These are phyloP conservation scores for Peterozyma xylosa DNA, from an alignment of 805 yeast species.

Conservation along the genomic window DNA sequence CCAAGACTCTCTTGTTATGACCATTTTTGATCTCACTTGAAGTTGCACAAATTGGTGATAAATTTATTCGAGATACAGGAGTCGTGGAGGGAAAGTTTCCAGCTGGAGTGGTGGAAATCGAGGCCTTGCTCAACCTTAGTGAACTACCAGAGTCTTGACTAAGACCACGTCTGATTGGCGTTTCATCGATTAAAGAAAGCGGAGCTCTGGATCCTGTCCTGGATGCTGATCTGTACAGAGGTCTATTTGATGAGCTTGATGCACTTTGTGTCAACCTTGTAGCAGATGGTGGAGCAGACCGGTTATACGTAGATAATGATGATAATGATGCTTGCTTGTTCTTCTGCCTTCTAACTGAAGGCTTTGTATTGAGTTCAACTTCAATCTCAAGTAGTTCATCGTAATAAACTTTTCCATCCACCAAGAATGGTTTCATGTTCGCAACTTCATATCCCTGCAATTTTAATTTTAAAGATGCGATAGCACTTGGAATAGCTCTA, in stretches of 20 bases:
- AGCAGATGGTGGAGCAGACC: constrained; percentile 5
- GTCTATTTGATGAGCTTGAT: constrained; percentile 3
- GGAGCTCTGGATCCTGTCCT: background rate
- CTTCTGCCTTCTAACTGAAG: constrained; percentile 18
- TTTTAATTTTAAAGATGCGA: constrained; percentile 41
- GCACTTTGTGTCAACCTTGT: constrained; percentile 2
- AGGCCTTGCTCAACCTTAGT: constrained; percentile 6
- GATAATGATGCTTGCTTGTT: constrained; percentile 4
- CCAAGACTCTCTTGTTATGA: no score
- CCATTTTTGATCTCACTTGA: no score
- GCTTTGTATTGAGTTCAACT: constrained; percentile 13
- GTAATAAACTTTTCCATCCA: constrained; percentile 43
- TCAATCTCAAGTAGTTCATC: constrained; percentile 29
- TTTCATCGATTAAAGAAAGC: constrained; percentile 2
- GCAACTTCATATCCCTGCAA: constrained; percentile 40
- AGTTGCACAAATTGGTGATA: no score
- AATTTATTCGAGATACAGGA: no score
- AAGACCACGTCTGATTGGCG: constrained; percentile 8
- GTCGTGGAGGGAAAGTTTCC: no score
- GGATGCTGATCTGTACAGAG: constrained; percentile 1
- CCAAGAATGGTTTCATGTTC: constrained; percentile 28
- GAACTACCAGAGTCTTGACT: background rate
- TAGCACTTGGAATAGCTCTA: constrained; percentile 60
- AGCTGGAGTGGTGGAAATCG: background rate
- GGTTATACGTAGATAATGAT: background rate